Percentiles rank a stretch among this genome's conserved stretches.
These are phyloP conservation scores for Telfairia occidentalis DNA, from an alignment of 331 rosid genomes.

Conservation along the genomic window DNA sequence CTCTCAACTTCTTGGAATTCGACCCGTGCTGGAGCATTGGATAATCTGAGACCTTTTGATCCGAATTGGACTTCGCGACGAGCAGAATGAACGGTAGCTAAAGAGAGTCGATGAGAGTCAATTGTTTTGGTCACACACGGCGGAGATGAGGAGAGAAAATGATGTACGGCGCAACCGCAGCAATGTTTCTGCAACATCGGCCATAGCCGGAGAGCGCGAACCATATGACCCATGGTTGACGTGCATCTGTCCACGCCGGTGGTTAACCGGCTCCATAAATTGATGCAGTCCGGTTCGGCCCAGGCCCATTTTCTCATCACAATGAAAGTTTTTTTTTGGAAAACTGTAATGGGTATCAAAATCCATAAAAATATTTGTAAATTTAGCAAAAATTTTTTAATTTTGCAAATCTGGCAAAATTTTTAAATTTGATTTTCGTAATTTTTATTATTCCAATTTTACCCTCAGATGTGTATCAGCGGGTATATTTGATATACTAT, in stretches of 20 bases:
- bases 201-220: constrained; percentile 48
- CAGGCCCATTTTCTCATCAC: too few relatives aligned
- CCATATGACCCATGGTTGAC: constrained; percentile 28
- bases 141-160: constrained; percentile 13
- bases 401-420: too few relatives aligned
- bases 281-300: neutral
- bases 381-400: too few relatives aligned
- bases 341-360: too few relatives aligned
- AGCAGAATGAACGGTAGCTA: constrained; percentile 26
- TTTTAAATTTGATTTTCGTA: too few relatives aligned
- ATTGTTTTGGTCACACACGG: constrained; percentile 11
- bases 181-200: constrained; percentile 31
- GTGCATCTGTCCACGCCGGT: neutral
- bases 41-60: constrained; percentile 29
- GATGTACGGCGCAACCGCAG: constrained; percentile 14
- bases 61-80: constrained; percentile 26
- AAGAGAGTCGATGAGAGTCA: constrained; percentile 15
- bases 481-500: too few relatives aligned
- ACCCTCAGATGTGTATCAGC: too few relatives aligned
- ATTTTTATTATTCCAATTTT: too few relatives aligned
- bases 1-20: constrained; percentile 14
- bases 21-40: constrained; percentile 19
- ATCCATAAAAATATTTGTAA: too few relatives aligned
- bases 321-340: too few relatives aligned
- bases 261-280: neutral